Evolutionary conservation across 352 stramenopile genomes (phyloP).

Genomic region (Blastocystis sp.): DNA sequence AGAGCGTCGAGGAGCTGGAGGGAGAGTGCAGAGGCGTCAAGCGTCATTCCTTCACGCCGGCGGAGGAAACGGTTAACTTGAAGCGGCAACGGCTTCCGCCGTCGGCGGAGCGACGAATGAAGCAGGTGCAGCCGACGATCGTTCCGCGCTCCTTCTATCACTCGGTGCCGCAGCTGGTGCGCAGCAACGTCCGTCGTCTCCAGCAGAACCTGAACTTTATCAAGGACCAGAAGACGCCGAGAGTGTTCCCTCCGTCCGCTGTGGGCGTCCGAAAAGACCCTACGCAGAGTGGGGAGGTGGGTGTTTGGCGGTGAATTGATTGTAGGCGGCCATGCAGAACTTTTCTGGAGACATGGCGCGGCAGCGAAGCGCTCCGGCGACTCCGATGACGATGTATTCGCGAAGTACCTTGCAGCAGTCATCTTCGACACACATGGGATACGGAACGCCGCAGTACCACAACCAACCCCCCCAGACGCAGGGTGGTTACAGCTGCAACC

Average conservation of each 20-base stretch:
- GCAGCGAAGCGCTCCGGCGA: not conserved
- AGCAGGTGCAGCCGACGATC: not conserved
- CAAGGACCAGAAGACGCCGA: constrained; percentile 43
- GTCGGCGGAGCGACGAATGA: not conserved
- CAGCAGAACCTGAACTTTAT: not conserved
- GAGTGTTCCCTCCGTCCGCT: not conserved
- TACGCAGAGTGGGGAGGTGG: not conserved
- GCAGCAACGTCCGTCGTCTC: constrained; percentile 19
- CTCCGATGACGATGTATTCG: constrained; percentile 25
- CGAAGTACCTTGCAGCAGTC: not conserved
- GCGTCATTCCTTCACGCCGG: not conserved
- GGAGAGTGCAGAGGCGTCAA: not conserved
- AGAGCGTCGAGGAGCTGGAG: not conserved
- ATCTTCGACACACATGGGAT: not conserved
- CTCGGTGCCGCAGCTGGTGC: not conserved
- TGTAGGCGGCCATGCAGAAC: not conserved
- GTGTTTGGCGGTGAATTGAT: not conserved
- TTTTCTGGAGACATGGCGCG: not conserved
- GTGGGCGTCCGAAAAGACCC: not conserved
- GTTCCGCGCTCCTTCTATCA: not conserved
- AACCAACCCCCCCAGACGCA: not conserved
- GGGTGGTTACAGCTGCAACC: not conserved
- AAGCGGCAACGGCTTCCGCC: constrained; percentile 1
- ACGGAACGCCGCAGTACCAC: not conserved
- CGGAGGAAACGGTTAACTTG: not conserved